Base-by-base conservation (phyloP, 768 basidiomycete genomes). In the Cubamyces lactineus region DNA sequence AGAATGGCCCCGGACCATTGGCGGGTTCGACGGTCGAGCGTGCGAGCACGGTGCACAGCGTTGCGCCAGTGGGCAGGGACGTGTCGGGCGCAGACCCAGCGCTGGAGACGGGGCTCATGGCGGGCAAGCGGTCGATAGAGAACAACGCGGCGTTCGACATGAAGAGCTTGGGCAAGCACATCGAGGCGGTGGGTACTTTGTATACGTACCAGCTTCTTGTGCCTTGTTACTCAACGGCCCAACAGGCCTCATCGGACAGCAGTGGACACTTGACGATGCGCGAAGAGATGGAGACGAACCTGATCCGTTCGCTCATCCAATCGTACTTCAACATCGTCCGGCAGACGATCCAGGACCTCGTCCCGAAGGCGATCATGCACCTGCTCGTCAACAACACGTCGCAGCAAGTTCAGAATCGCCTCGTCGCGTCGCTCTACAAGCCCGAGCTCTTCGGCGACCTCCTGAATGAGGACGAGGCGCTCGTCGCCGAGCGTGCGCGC, bases 361-460 rank as follows among this genome's bases (percentile, higher is more conserved):
- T 99, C 19, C 97, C 97, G 38, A 99, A 99, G 77, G 94, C 96
- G 21, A 90, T 97, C 78, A 98, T 98, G 96, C 96, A 98, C 78
- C 86, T 95, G 68, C 84, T 98, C 64, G 96, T 99, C 72, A 98
- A 97, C 76, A 84, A 92, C 71, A 96, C 96, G n/a, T 89, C 94
- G 47, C 91, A 98, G 72, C 91, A 94, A 17, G 94, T 99, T 24
- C 97, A 98, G 76, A 97, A 97, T 73, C 86, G 97, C 21, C 81
- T 99, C 34, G 97, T 99, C n/a, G 85, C 95, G 34, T 81, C 89
- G 47, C 75, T 99, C 66, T 99, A 99, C 81, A 97, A 94, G 77
- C 96, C 96, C 0, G 91, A 94, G 17, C 75, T 98, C 57, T 98
- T 98, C 72, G 79, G 84, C 24, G 94, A 96, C 45, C 77, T 98